phyloP scores from a whole-genome alignment of 2,329 filamentous ascomycete genomes.

The Lojkania enalia region DNA sequence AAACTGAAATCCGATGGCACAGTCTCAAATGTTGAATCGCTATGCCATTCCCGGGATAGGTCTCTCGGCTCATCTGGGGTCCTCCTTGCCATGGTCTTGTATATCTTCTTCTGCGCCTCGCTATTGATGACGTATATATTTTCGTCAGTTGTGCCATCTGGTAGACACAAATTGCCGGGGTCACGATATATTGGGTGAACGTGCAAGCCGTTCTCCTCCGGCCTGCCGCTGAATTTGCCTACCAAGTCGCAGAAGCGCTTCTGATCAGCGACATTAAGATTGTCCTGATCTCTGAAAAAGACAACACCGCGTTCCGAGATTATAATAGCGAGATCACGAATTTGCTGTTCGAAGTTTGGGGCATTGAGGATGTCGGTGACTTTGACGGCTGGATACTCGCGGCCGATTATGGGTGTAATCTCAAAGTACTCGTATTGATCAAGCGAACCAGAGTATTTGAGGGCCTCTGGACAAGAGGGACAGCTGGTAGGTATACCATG shows the following conservation, averaged over 20 bases:
- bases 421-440: conserved; percentile 59
- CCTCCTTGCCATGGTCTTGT: conserved; percentile 37
- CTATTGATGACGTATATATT: conserved; percentile 64
- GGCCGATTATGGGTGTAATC: conserved; percentile 64
- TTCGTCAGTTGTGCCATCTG: conserved; percentile 48
- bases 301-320: conserved; percentile 61
- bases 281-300: conserved; percentile 60
- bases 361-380: conserved; percentile 66
- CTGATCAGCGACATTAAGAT: conserved; percentile 58
- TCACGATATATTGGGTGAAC: conserved; percentile 59
- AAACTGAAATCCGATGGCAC: conserved; percentile 62
- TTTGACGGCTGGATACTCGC: conserved; percentile 62
- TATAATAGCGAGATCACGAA: conserved; percentile 59
- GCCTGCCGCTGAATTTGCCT: conserved; percentile 59
- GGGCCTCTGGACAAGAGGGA: conserved; percentile 23
- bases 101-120: conserved; percentile 48
- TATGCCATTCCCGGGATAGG: conserved; percentile 54
- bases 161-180: conserved; percentile 19
- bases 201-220: conserved; percentile 61
- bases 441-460: conserved; percentile 55
- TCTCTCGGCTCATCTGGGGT: conserved; percentile 16
- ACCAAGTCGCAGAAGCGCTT: conserved; percentile 57
- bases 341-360: conserved; percentile 63
- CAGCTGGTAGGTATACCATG: conserved; percentile 18
- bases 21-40: conserved; percentile 64